Conservation (phyloP, 257 asterid genomes). For the Pogostemon cablin region DNA sequence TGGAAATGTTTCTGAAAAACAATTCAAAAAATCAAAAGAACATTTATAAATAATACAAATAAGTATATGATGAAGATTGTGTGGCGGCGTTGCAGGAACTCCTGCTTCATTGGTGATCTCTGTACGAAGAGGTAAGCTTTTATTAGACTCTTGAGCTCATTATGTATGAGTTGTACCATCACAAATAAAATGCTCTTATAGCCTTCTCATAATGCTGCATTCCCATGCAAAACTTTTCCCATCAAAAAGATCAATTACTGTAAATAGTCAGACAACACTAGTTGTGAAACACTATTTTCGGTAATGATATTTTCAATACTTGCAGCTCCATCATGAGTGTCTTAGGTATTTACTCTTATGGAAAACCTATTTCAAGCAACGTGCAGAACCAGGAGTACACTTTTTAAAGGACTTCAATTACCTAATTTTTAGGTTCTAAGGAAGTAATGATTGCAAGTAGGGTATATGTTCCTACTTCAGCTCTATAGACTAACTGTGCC, state of each 20-base stretch:
- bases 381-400: background rate
- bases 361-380: background rate
- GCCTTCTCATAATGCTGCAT: background rate
- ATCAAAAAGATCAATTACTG: background rate
- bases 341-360: background rate
- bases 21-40: background rate
- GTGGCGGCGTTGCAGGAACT: background rate
- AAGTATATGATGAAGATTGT: background rate
- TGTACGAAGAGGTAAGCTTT: background rate
- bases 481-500: constrained; percentile 9
- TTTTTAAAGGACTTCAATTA: constrained; percentile 1
- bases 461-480: constrained; percentile 6
- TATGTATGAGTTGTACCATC: background rate
- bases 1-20: background rate
- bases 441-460: background rate
- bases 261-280: background rate
- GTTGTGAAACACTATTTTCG: background rate
- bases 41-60: background rate
- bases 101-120: background rate
- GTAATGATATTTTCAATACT: constrained; percentile 7
- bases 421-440: constrained; percentile 3
- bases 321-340: background rate
- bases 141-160: background rate
- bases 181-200: background rate
- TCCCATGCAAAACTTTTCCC: constrained; percentile 7